phyloP scores from a whole-genome alignment of 768 basidiomycete species.

The Hypsizygus marmoreus region DNA sequence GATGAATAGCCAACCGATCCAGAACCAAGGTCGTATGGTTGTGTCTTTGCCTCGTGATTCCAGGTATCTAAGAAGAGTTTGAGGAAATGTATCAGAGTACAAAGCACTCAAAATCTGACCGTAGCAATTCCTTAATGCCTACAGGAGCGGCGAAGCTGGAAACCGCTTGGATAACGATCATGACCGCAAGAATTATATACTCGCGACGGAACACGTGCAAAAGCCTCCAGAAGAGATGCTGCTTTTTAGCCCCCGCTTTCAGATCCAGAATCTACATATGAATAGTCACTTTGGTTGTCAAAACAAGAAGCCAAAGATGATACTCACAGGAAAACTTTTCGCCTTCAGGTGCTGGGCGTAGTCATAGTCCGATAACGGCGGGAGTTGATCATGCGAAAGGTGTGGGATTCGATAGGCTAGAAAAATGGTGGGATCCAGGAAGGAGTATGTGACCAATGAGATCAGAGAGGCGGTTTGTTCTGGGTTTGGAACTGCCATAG shows the following conservation, averaged over 20 bases:
- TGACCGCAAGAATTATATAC: slow-evolving; percentile 28
- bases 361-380: slow-evolving; percentile 69
- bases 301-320: too few relatives aligned
- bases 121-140: slow-evolving; percentile 42
- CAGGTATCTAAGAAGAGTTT: slow-evolving; percentile 46
- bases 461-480: slow-evolving; percentile 55
- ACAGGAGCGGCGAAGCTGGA: slow-evolving; percentile 37
- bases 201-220: slow-evolving; percentile 39
- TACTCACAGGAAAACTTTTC: slow-evolving; percentile 31
- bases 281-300: too few relatives aligned
- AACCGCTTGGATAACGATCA: slow-evolving; percentile 27
- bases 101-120: slow-evolving; percentile 27
- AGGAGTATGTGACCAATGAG: slow-evolving; percentile 48
- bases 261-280: slow-evolving; percentile 44
- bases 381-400: slow-evolving; percentile 53
- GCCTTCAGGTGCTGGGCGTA: slow-evolving; percentile 26
- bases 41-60: slow-evolving; percentile 53
- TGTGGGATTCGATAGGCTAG: slow-evolving; percentile 48
- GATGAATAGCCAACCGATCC: slow-evolving; percentile 55
- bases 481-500: slow-evolving; percentile 37
- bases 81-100: not conserved
- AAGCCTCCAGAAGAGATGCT: slow-evolving; percentile 51
- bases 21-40: slow-evolving; percentile 65
- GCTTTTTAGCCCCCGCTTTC: slow-evolving; percentile 36
- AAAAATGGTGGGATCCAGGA: slow-evolving; percentile 55